Conservation (phyloP, 768 basidiomycete species). For the Boletus edulis region DNA sequence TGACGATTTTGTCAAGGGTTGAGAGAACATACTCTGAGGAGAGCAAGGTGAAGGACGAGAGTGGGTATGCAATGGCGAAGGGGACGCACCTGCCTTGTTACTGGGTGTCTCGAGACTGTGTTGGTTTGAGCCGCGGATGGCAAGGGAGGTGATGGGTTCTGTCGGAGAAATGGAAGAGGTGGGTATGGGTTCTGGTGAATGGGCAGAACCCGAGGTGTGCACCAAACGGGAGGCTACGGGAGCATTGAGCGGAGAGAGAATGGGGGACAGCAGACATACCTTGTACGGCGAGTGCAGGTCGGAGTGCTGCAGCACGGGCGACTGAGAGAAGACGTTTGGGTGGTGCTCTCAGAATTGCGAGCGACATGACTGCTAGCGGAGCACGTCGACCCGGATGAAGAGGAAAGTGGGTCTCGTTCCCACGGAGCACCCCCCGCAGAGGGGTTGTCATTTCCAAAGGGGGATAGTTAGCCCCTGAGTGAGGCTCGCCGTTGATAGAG, state of each 20-base stretch:
- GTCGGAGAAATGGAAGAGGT: conserved; percentile 42
- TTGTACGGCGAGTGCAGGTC: conserved; percentile 43
- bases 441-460: conserved; percentile 3
- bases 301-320: conserved; percentile 41
- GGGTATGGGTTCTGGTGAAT: conserved; percentile 39
- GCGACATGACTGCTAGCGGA: conserved; percentile 37
- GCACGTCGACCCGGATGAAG: neutral
- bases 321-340: neutral
- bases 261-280: conserved; percentile 29
- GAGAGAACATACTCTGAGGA: conserved; percentile 89
- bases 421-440: conserved; percentile 14
- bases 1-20: conserved; percentile 92
- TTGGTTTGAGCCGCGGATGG: conserved; percentile 80
- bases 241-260: conserved; percentile 10
- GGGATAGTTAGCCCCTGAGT: conserved; percentile 12
- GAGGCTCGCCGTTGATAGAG: no score
- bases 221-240: conserved; percentile 50
- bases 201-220: conserved; percentile 49
- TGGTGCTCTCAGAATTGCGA: conserved; percentile 36
- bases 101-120: conserved; percentile 81
- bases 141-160: conserved; percentile 67
- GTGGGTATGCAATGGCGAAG: neutral
- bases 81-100: conserved; percentile 78
- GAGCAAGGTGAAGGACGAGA: neutral
- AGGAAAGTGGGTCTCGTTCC: neutral